These are phyloP conservation scores for Triticum turgidum DNA, from an alignment of 176 grass and related monocot species.

Conservation along the genomic window DNA sequence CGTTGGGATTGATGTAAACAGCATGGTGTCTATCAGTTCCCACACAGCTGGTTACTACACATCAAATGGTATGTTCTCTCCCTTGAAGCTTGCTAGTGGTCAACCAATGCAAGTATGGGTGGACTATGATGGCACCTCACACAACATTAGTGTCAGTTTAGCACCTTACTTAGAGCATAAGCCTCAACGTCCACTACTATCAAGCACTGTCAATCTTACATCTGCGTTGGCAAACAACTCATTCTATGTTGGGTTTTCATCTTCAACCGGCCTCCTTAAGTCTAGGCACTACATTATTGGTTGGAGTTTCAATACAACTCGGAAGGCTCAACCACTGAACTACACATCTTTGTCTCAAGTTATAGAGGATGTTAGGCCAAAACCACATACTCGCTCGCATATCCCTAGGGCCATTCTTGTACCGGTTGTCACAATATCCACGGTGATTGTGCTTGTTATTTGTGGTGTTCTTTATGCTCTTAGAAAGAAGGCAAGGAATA, in stretches of 20 bases:
- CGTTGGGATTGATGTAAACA: neutral
- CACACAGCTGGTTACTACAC: neutral
- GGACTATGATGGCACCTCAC: neutral
- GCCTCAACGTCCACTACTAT: neutral
- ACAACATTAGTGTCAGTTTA: neutral
- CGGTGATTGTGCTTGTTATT: neutral
- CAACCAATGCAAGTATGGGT: neutral
- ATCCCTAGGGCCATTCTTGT: neutral
- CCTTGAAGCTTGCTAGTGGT: neutral
- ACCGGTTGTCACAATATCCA: neutral
- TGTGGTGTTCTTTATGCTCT: neutral
- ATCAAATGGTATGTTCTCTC: neutral
- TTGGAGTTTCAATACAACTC: neutral
- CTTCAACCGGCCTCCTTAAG: neutral
- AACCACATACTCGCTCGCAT: neutral
- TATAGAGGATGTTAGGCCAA: neutral
- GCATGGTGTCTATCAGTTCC: neutral
- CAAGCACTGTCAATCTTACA: neutral
- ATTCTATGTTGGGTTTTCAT: neutral
- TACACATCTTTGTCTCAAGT: neutral
- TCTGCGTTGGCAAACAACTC: neutral
- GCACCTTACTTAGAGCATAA: neutral
- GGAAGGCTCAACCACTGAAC: neutral
- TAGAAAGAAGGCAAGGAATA: neutral
- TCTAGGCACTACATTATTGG: neutral